These are phyloP conservation scores for Rhodotorula sp. DNA, from an alignment of 1,284 basidiomycete genomes.

Conservation along the genomic window DNA sequence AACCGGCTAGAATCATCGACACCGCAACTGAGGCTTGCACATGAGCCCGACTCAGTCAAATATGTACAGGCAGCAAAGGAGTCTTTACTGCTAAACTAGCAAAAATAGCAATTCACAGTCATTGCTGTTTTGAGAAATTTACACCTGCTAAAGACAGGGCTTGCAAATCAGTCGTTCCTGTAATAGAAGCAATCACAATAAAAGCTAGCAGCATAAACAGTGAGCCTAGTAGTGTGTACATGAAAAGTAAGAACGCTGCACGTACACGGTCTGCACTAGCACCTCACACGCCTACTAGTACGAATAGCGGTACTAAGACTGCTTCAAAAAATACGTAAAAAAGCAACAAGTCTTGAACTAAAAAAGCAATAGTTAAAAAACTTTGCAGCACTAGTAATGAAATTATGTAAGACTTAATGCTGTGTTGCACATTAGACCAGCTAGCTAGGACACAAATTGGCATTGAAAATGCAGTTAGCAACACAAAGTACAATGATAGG, in stretches of 20 bases:
- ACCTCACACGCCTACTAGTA: constrained; percentile 49
- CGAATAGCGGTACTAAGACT: constrained; percentile 41
- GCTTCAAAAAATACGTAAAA: constrained; percentile 51
- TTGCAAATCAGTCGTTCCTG: constrained; percentile 48
- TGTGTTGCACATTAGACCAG: constrained; percentile 47
- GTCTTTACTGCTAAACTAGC: constrained; percentile 50
- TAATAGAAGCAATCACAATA: constrained; percentile 45
- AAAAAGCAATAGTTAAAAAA: constrained; percentile 48
- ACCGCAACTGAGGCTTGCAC: constrained; percentile 46
- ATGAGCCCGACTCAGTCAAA: constrained; percentile 48
- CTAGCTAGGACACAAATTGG: constrained; percentile 49
- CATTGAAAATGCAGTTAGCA: constrained; percentile 50
- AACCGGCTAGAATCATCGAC: constrained; percentile 45
- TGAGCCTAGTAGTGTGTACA: constrained; percentile 49
- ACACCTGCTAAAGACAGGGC: constrained; percentile 47
- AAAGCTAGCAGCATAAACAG: constrained; percentile 50
- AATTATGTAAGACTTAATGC: constrained; percentile 46
- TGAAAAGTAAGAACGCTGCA: constrained; percentile 49
- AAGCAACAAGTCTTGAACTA: constrained; percentile 48
- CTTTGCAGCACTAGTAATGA: constrained; percentile 49
- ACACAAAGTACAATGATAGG: constrained; percentile 49
- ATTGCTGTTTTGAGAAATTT: constrained; percentile 45
- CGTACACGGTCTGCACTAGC: constrained; percentile 48
- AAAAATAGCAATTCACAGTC: constrained; percentile 48
- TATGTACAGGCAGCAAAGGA: constrained; percentile 48